Percentiles rank a stretch among this genome's conserved stretches.
These are phyloP conservation scores for Friedmanniomyces simplex DNA, from an alignment of 495 filamentous ascomycete genomes.

Conservation along the genomic window DNA sequence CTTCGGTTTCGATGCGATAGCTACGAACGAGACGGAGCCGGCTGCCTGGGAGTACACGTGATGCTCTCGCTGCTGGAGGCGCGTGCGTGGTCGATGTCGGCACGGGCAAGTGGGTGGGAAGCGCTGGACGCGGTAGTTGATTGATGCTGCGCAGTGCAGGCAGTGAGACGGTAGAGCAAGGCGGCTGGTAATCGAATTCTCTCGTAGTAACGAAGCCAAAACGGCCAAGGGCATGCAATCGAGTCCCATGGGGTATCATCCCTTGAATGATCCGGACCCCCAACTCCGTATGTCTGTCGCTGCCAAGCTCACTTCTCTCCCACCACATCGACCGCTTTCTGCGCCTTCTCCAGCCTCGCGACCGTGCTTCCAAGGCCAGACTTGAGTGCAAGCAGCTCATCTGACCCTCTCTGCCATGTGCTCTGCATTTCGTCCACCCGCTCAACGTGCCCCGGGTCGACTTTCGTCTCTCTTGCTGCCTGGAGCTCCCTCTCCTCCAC, in stretches of 20 bases:
- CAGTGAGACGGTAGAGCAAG: too few species aligned
- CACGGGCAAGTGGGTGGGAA: too few species aligned
- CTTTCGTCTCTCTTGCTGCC: slow-evolving; percentile 21
- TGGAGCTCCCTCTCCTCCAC: slow-evolving; percentile 35
- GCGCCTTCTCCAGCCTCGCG: slow-evolving; percentile 68
- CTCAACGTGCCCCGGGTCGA: slow-evolving; percentile 31
- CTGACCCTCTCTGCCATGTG: slow-evolving; percentile 41
- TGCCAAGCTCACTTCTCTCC: slow-evolving; percentile 24
- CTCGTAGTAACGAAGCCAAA: too few species aligned
- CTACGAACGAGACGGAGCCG: slow-evolving; percentile 8
- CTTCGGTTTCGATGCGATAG: slow-evolving; percentile 8
- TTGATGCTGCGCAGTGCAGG: too few species aligned
- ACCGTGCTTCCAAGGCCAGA: slow-evolving; percentile 58
- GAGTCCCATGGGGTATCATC: too few species aligned
- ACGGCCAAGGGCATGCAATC: too few species aligned
- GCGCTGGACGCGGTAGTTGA: too few species aligned
- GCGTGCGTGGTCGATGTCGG: too few species aligned
- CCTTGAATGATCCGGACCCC: too few species aligned
- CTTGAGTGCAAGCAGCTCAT: slow-evolving; percentile 44
- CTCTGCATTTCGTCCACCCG: slow-evolving; percentile 42
- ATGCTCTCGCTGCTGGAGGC: not conserved
- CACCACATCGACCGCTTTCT: slow-evolving; percentile 54
- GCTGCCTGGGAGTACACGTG: slow-evolving; percentile 21
- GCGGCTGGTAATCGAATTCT: too few species aligned
- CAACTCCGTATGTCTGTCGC: too few species aligned